Evolutionary conservation across 768 basidiomycete species (phyloP), one percentile per base, ranked within the genome.

Genomic region (Lactarius tabidus): DNA sequence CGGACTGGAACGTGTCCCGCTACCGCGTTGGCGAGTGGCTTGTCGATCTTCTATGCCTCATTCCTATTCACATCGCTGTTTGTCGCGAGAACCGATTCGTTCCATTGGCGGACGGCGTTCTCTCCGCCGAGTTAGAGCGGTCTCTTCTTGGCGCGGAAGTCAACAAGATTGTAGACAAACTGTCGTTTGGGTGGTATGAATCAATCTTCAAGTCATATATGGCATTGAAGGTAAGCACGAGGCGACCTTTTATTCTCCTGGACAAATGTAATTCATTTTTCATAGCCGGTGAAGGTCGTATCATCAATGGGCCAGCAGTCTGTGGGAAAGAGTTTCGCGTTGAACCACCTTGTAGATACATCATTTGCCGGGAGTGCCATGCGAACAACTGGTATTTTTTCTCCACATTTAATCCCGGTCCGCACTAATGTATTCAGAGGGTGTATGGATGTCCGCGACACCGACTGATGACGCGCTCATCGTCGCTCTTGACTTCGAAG

Each of bases 101-200:
- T 9, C 85, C 86, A 0, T 73, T 87, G 26, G 85, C 84, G 62
- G 84, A 87, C 67, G 83, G 83, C 0, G 78, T 85, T 0, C 77
- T 74, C 54, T 85, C 84, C 0, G 67, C 79, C 0, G 78, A 79
- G 15, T 71, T 81, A 33, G 85, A 87, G 68, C 78, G 76, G 56
- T 76, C 80, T 0, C 72, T 87, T 28, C 75, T 87, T 6, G 86
- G 85, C 9, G 85, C 85, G 0, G 83, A 85, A 48, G 81, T 87
- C 31, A 79, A 78, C 23, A 78, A 76, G 20, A 83, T 87, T n/a
- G 81, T 85, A 15, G 81, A 86, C 62, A 76, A 65, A 56, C 71
- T 87, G 4, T 79, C 82, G 0, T 79, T 87, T 60, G 85, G 84
- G 1, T 87, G 85, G 86, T 86, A 86, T 31, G 85, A 87, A 65